Evolutionary conservation across 805 yeast species (phyloP).

Genomic region (Saccharomycopsis babjevae): DNA sequence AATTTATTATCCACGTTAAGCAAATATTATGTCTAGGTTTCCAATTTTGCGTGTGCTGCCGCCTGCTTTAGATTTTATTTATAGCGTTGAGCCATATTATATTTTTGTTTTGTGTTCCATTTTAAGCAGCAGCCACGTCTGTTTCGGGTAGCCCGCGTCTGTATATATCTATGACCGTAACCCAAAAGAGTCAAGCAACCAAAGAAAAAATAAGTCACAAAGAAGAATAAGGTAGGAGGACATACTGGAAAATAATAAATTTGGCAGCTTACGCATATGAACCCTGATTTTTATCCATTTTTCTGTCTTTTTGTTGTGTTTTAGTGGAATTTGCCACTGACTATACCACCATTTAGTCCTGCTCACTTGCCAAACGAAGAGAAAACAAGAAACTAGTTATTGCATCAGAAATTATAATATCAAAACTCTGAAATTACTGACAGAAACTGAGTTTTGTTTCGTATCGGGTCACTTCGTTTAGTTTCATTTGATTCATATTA

Average conservation of each 20-base stretch:
- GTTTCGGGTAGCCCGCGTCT: background rate
- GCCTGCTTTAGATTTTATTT: background rate
- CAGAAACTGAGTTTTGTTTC: too few species aligned
- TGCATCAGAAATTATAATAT: too few species aligned
- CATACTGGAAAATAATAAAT: background rate
- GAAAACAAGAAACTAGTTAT: too few species aligned
- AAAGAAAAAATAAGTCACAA: background rate
- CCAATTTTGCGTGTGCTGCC: background rate
- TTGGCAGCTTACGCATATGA: background rate
- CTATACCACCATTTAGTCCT: too few species aligned
- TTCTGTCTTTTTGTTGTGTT: too few species aligned
- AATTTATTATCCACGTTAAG: background rate
- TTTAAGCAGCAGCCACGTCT: background rate
- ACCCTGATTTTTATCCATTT: background rate
- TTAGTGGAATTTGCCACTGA: too few species aligned
- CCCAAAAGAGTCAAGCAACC: conserved; percentile 1
- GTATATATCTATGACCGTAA: background rate
- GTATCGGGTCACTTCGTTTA: too few species aligned
- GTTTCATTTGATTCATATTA: too few species aligned
- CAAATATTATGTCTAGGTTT: background rate
- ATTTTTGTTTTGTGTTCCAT: background rate
- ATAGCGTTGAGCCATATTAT: background rate
- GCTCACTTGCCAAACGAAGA: too few species aligned
- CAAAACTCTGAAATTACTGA: too few species aligned
- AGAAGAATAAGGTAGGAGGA: background rate